Percentiles rank a stretch among this genome's conserved stretches.
Evolutionary conservation across 441 rosid genomes (phyloP).

Genomic region (Pelargonium australe): DNA sequence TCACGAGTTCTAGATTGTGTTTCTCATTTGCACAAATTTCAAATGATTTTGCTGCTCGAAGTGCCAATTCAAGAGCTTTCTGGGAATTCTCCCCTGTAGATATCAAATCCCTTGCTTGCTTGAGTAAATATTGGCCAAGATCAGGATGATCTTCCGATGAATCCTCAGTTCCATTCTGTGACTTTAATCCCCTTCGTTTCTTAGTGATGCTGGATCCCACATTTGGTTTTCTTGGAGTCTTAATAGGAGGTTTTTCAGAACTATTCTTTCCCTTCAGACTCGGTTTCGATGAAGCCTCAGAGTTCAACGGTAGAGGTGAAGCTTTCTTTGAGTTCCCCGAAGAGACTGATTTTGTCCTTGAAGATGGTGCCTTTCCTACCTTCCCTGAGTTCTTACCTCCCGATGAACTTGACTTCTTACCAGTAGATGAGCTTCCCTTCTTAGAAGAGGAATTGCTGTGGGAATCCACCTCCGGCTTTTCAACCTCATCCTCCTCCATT

Average conservation of each 20-base stretch:
- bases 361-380: slow-evolving; percentile 32
- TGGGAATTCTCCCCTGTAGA: slow-evolving; percentile 49
- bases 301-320: slow-evolving; percentile 23
- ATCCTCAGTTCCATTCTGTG: slow-evolving; percentile 33
- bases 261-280: slow-evolving; percentile 30
- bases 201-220: slow-evolving; percentile 28
- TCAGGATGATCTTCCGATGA: slow-evolving; percentile 42
- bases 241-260: slow-evolving; percentile 33
- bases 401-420: slow-evolving; percentile 23
- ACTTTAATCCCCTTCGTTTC: slow-evolving; percentile 31
- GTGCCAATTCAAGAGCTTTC: slow-evolving; percentile 58
- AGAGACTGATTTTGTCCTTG: slow-evolving; percentile 32
- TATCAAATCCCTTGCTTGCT: slow-evolving; percentile 58
- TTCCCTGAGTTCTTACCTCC: slow-evolving; percentile 37
- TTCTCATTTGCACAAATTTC: slow-evolving; percentile 46
- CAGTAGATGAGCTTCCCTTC: slow-evolving; percentile 23
- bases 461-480: slow-evolving; percentile 35
- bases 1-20: slow-evolving; percentile 47
- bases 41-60: slow-evolving; percentile 50
- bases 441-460: slow-evolving; percentile 37
- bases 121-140: slow-evolving; percentile 52
- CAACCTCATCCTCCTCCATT: slow-evolving; percentile 58
- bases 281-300: slow-evolving; percentile 26
- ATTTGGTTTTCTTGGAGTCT: slow-evolving; percentile 38
- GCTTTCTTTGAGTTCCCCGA: slow-evolving; percentile 31